Conservation (phyloP, 345 rosid genomes). For the Corchorus capsularis region DNA sequence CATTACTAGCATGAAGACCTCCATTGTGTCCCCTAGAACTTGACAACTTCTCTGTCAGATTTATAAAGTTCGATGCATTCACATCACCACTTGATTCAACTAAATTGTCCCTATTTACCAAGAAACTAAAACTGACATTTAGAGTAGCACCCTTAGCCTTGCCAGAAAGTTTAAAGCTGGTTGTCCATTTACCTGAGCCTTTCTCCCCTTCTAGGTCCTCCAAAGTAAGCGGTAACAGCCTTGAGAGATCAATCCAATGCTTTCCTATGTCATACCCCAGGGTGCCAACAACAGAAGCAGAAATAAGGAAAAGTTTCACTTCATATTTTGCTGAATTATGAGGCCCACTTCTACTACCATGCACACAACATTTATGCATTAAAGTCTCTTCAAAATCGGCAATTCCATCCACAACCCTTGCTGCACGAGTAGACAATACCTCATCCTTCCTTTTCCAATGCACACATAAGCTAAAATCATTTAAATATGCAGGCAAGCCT, state of each 20-base stretch:
- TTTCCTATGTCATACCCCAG: constrained; percentile 53
- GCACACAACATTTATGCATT: constrained; percentile 54
- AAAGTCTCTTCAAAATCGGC: constrained; percentile 77
- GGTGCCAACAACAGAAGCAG: constrained; percentile 47
- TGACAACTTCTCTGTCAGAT: constrained; percentile 29
- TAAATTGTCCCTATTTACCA: constrained; percentile 29
- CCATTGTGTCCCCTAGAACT: constrained; percentile 9
- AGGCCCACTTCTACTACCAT: constrained; percentile 62
- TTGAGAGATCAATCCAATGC: constrained; percentile 78
- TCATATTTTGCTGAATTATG: constrained; percentile 62
- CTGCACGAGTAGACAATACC: constrained; percentile 45
- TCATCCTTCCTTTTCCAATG: constrained; percentile 74
- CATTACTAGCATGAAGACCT: constrained; percentile 22
- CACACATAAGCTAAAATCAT: constrained; percentile 54
- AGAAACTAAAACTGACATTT: constrained; percentile 73
- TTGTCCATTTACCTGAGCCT: constrained; percentile 68
- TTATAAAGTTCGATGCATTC: constrained; percentile 35
- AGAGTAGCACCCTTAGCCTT: constrained; percentile 64
- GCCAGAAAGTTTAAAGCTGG: constrained; percentile 66
- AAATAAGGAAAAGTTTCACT: constrained; percentile 55
- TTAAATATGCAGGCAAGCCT: constrained; percentile 58
- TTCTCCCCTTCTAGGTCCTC: constrained; percentile 69
- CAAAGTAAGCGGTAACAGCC: constrained; percentile 66
- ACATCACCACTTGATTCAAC: constrained; percentile 35
- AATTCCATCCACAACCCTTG: constrained; percentile 48